A percentile compares a stretch with the other conserved stretches of the same genome.
Evolutionary conservation across 306 rosid genomes (phyloP).

Genomic region (Hippophae gyantsensis): DNA sequence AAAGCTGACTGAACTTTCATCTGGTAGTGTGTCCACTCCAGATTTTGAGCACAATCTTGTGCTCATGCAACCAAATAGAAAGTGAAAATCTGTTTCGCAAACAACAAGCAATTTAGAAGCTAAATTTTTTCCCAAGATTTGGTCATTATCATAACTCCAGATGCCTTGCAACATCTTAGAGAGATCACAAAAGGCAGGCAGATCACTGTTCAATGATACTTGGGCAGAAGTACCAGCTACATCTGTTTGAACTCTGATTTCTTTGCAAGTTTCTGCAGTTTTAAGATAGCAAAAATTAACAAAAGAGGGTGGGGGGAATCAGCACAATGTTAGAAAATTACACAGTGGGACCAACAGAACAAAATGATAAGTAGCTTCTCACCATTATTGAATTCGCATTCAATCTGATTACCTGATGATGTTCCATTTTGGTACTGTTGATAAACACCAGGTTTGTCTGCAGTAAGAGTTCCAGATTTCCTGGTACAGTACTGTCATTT

Average conservation of each 20-base stretch:
- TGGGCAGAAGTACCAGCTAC: constrained; percentile 25
- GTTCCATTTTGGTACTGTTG: constrained; percentile 22
- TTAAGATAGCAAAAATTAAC: constrained; percentile 12
- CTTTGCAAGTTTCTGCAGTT: constrained; percentile 31
- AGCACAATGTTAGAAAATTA: not conserved
- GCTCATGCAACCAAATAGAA: constrained; percentile 63
- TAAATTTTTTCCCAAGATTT: constrained; percentile 37
- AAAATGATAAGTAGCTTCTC: constrained; percentile 24
- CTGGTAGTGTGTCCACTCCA: constrained; percentile 30
- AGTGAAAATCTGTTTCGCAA: constrained; percentile 59
- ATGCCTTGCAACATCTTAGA: constrained; percentile 58
- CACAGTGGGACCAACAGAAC: not conserved
- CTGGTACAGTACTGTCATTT: constrained; percentile 19
- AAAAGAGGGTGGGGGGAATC: constrained; percentile 12
- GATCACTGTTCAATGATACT: constrained; percentile 21
- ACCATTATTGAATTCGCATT: constrained; percentile 22
- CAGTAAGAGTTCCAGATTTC: constrained; percentile 31
- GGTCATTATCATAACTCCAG: constrained; percentile 47
- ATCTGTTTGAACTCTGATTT: constrained; percentile 40
- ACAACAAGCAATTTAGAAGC: constrained; percentile 51
- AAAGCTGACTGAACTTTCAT: constrained; percentile 33
- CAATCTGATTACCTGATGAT: constrained; percentile 21
- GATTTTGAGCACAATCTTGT: constrained; percentile 28
- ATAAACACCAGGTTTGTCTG: constrained; percentile 18
- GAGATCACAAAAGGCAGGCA: constrained; percentile 39